These are phyloP conservation scores for Termitomyces sp. DNA, from an alignment of 768 basidiomycete genomes.

Conservation along the genomic window DNA sequence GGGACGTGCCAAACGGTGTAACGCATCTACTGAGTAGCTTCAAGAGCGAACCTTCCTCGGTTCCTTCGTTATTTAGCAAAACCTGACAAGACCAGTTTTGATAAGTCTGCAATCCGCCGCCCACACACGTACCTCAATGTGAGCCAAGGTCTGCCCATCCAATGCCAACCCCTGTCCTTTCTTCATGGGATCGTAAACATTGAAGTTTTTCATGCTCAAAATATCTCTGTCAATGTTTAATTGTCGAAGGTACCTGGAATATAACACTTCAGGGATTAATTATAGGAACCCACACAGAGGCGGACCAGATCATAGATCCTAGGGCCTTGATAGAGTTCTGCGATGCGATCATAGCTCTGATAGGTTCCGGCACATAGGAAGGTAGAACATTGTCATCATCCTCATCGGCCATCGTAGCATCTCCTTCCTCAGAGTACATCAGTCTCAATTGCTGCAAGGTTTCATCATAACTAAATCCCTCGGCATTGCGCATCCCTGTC, in stretches of 20 bases:
- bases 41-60: constrained; percentile 83
- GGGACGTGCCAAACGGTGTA: constrained; percentile 79
- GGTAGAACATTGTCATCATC: constrained; percentile 36
- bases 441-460: constrained; percentile 62
- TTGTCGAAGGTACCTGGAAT: constrained; percentile 72
- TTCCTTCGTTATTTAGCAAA: constrained; percentile 89
- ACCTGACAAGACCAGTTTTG: constrained; percentile 38
- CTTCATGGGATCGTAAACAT: constrained; percentile 94
- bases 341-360: constrained; percentile 65
- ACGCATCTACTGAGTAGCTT: constrained; percentile 77
- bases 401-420: constrained; percentile 36
- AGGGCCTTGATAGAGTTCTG: constrained; percentile 74
- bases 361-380: constrained; percentile 56
- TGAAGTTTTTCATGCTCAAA: constrained; percentile 94
- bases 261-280: constrained; percentile 16
- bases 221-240: constrained; percentile 96
- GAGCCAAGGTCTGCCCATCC: constrained; percentile 93
- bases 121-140: constrained; percentile 68
- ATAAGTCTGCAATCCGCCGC: not conserved
- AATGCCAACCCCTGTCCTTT: constrained; percentile 79
- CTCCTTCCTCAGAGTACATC: constrained; percentile 52
- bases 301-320: constrained; percentile 87
- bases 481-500: constrained; percentile 78
- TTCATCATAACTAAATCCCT: constrained; percentile 74
- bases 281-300: not conserved